Evolutionary conservation across 1,284 basidiomycete species (phyloP), one percentile per base, ranked within the genome.

Genomic region (Xerocomus amazonicus): DNA sequence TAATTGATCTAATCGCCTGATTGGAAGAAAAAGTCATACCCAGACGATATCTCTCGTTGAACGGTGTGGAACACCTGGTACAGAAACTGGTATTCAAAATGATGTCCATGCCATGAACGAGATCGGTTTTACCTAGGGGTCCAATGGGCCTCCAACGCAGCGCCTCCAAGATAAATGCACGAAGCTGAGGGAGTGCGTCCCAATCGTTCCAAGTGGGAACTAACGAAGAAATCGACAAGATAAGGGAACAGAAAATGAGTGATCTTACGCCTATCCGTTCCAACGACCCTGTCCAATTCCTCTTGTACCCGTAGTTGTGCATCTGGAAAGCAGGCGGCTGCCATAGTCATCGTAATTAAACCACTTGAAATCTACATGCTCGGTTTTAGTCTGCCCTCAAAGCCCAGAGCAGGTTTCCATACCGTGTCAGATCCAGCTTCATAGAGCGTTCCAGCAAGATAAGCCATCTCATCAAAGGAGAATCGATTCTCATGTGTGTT

Each of bases 381-480:
- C 17, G 32, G 3, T 1, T 10, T 50, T 16, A 50, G 47, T 32
- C 8, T 13, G 26, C 19, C 9, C 10, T 42, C 12, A 32, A 5
- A 4, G 2, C 1, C 8, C 1, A 2, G 4, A 16, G n/a, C 3
- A 13, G 27, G 16, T 13, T 0, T 1, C 4, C 38, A 40, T 32
- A 77, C 76, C n/a, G 82, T 84, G 48, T 83, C 83, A 3, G 76
- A 76, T 5, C 82, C 83, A 1, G 82, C 83, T 33, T 81, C 83
- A 49, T 83, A 84, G 68, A 84, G 75, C 4, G 75, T 75, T 1
- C 84, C 84, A 1, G 80, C 77, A 14, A 86, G 72, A 58, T 81
- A 86, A 0, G 81, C 73, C 8, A 77, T 72, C 52, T 86, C 82
- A 43, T 77, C 68, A 29, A 77, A 70, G 0, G 76, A 72, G 3